Evolutionary conservation across 176 grass and related monocot species (phyloP).

Genomic region (Bromus sterilis): DNA sequence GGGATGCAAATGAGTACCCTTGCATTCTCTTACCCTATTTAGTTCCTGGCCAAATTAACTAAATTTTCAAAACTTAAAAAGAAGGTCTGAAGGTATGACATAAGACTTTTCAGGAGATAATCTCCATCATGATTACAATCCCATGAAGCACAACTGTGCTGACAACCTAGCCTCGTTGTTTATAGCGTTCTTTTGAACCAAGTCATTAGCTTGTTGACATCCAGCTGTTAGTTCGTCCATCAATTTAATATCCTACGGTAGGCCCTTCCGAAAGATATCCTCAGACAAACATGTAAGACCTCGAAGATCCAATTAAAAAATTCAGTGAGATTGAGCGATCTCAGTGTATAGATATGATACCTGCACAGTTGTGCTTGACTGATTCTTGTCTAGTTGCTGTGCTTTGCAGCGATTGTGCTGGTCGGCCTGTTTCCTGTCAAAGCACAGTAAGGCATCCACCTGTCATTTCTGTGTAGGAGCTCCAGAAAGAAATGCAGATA

Average conservation of each 20-base stretch:
- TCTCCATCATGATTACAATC: no score
- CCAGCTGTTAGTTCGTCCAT: not conserved
- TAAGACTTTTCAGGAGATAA: no score
- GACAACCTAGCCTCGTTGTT: not conserved
- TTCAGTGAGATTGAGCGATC: not conserved
- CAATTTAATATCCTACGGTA: not conserved
- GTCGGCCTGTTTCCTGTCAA: slow-evolving; percentile 11
- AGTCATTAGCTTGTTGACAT: slow-evolving; percentile 10
- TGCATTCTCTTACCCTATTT: no score
- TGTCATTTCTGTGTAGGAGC: slow-evolving; percentile 11
- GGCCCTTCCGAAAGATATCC: not conserved
- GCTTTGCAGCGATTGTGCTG: slow-evolving; percentile 7
- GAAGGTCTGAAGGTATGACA: no score
- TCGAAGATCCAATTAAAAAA: not conserved
- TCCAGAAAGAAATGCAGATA: slow-evolving; percentile 2
- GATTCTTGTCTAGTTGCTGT: not conserved
- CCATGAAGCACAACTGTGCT: not conserved
- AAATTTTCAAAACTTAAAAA: no score
- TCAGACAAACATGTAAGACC: not conserved
- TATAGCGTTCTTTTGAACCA: not conserved
- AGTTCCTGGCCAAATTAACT: no score
- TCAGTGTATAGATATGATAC: not conserved
- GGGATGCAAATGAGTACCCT: no score
- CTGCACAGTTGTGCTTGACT: not conserved
- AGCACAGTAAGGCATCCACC: slow-evolving; percentile 1